These are phyloP conservation scores for Solanum verrucosum DNA, from an alignment of 257 asterid species.

Conservation along the genomic window DNA sequence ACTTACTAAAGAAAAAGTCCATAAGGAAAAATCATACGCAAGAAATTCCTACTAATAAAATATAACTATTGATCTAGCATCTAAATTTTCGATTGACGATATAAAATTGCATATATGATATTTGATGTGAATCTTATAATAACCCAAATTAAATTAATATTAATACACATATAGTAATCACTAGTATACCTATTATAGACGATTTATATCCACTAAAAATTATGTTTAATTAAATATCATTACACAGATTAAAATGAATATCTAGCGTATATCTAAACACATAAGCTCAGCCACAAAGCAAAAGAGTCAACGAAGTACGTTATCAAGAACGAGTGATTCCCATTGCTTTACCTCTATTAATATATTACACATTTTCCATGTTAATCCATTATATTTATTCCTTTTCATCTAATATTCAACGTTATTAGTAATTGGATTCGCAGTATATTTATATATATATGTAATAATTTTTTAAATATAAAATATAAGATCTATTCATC, in stretches of 20 bases:
- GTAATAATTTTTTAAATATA: no score
- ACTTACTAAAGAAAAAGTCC: background rate
- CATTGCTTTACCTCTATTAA: background rate
- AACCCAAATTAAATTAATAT: background rate
- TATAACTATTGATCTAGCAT: background rate
- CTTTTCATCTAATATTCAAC: background rate
- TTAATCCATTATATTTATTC: background rate
- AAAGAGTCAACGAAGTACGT: background rate
- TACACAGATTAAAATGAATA: background rate
- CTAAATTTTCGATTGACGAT: background rate
- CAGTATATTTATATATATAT: no score
- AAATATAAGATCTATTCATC: no score
- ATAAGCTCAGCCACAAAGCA: background rate
- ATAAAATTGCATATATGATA: background rate
- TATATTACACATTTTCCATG: background rate
- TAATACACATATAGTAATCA: background rate
- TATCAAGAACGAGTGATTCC: background rate
- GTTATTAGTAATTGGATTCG: background rate
- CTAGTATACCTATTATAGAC: background rate
- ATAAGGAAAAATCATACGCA: no score
- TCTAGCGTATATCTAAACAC: background rate
- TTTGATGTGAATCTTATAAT: background rate
- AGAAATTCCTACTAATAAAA: background rate
- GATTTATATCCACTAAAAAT: background rate
- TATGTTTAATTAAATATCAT: background rate